Evolutionary conservation across 768 basidiomycete genomes (phyloP).

Genomic region (Boletus tomentosulus): DNA sequence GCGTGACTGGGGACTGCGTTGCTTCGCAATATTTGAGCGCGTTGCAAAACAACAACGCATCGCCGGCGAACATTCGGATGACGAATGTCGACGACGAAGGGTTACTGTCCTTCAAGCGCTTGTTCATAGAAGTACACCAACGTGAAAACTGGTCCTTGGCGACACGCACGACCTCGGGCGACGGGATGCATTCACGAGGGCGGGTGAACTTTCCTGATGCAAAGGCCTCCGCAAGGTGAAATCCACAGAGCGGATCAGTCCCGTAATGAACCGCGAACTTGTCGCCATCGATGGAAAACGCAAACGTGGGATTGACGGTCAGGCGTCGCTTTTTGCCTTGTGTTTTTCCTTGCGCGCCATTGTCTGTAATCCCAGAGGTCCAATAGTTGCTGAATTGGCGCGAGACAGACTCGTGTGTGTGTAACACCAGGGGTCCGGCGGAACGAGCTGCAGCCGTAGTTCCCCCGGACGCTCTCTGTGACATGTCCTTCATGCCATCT

Average conservation of each 20-base stretch:
- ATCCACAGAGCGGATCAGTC: conserved; percentile 26
- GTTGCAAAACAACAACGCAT: conserved; percentile 24
- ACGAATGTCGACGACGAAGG: conserved; percentile 17
- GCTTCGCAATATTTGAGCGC: conserved; percentile 15
- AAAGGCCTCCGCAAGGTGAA: conserved; percentile 29
- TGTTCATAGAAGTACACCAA: conserved; percentile 21
- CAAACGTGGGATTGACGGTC: conserved; percentile 27
- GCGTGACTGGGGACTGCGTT: conserved; percentile 9
- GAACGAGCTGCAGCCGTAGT: conserved; percentile 20
- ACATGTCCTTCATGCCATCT: conserved; percentile 9
- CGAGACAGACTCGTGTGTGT: background rate
- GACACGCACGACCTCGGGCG: conserved; percentile 8
- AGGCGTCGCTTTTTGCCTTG: background rate
- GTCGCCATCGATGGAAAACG: conserved; percentile 24
- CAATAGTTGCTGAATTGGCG: conserved; percentile 23
- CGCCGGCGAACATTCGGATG: conserved; percentile 29
- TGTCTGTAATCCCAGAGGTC: conserved; percentile 18
- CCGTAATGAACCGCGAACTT: conserved; percentile 27
- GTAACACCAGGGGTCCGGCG: conserved; percentile 20
- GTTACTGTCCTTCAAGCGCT: conserved; percentile 10
- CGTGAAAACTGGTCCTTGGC: conserved; percentile 23
- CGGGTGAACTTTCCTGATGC: conserved; percentile 7
- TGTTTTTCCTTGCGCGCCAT: background rate
- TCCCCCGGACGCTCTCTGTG: background rate
- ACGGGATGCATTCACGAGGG: background rate